These are phyloP conservation scores for Yarrowia porcina DNA, from an alignment of 805 yeast species.

Conservation along the genomic window DNA sequence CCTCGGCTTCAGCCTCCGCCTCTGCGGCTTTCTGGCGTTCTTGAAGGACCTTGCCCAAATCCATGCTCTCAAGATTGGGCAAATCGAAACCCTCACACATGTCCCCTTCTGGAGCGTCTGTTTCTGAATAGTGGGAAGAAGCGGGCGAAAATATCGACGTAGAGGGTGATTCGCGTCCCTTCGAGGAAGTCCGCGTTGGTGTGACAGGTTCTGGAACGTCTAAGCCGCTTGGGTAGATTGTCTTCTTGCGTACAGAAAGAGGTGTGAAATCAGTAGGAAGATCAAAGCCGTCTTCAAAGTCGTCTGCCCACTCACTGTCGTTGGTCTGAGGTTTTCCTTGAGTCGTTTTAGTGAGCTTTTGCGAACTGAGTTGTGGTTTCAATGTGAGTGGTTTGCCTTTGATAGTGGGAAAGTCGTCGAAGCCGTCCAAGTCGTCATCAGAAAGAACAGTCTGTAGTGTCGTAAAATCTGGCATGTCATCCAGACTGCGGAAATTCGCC, in stretches of 20 bases:
- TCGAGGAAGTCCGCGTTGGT: background rate
- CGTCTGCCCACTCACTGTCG: background rate
- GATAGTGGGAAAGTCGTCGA: conserved; percentile 6
- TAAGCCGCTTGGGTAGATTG: conserved; percentile 4
- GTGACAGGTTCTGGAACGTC: conserved; percentile 8
- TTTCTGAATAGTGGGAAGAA: conserved; percentile 2
- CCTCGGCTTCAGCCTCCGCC: background rate
- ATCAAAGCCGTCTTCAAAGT: conserved; percentile 20
- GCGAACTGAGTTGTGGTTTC: background rate
- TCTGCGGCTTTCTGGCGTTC: conserved; percentile 4
- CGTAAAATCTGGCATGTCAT: conserved; percentile 11
- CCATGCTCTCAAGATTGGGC: background rate
- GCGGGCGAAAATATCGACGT: conserved; percentile 19
- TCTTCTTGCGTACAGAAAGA: background rate
- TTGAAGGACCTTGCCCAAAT: background rate
- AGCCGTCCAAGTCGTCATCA: background rate
- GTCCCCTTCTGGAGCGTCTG: conserved; percentile 15
- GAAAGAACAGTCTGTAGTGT: conserved; percentile 12
- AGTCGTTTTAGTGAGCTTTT: background rate
- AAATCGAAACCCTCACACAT: conserved; percentile 24
- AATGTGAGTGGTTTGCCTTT: background rate
- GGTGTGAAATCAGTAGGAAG: conserved; percentile 15
- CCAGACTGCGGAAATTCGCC: conserved; percentile 2
- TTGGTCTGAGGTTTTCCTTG: background rate
- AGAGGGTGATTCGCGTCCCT: background rate